Evolutionary conservation across 352 stramenopile species (phyloP).

Genomic region (Pythium phragmitis): DNA sequence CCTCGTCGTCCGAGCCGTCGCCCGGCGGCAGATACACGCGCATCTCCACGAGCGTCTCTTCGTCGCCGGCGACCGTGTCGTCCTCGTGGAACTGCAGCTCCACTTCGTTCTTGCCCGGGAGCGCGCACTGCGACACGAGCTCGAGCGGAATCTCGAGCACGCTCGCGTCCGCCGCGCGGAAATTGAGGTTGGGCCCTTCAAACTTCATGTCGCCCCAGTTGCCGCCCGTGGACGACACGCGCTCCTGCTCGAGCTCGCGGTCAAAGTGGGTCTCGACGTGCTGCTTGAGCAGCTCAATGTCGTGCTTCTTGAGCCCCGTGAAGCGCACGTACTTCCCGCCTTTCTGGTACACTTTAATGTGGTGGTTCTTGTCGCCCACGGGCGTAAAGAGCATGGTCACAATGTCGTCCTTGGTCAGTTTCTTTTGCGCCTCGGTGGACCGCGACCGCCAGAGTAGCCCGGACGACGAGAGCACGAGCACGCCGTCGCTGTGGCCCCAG

Average conservation of each 20-base stretch:
- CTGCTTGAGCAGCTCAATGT: constrained; percentile 58
- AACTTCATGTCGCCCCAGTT: constrained; percentile 96
- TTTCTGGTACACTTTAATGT: constrained; percentile 86
- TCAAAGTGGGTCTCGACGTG: constrained; percentile 86
- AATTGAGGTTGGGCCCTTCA: constrained; percentile 86
- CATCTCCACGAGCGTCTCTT: constrained; percentile 95
- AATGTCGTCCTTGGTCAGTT: constrained; percentile 83
- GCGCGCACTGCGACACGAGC: constrained; percentile 85
- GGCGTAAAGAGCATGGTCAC: constrained; percentile 84
- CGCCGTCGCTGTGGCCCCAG: constrained; percentile 83
- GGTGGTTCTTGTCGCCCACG: constrained; percentile 75
- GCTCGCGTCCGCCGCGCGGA: constrained; percentile 57
- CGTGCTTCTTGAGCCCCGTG: constrained; percentile 65
- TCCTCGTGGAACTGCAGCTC: constrained; percentile 99
- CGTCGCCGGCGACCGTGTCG: constrained; percentile 94
- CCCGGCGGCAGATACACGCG: constrained; percentile 93
- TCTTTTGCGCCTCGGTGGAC: constrained; percentile 83
- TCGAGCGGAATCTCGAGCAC: constrained; percentile 77
- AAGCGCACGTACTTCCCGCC: constrained; percentile 86
- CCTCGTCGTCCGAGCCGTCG: constrained; percentile 41
- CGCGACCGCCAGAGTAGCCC: constrained; percentile 76
- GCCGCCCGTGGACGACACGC: constrained; percentile 82
- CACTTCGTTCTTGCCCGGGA: constrained; percentile 97
- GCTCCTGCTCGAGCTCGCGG: constrained; percentile 89
- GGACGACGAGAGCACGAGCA: constrained; percentile 71